phyloP scores from a whole-genome alignment of 345 rosid genomes.

The Arabis hirsuta region DNA sequence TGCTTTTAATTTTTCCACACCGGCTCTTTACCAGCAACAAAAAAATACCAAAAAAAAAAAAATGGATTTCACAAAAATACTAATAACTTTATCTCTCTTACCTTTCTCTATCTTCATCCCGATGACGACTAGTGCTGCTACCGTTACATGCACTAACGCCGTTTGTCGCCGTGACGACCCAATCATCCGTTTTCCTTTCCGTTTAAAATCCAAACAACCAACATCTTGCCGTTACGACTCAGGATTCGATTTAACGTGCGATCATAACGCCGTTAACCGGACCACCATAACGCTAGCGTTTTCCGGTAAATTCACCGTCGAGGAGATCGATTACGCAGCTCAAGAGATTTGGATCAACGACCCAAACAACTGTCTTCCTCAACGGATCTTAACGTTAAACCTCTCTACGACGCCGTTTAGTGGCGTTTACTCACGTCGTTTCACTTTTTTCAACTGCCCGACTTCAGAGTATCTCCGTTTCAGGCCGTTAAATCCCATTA shows the following conservation, averaged over 20 bases:
- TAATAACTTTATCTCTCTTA: no score
- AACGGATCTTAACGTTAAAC: conserved; percentile 59
- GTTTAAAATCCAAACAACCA: conserved; percentile 47
- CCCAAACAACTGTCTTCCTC: conserved; percentile 61
- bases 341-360: conserved; percentile 78
- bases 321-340: conserved; percentile 53
- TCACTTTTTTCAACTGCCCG: conserved; percentile 68
- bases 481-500: conserved; percentile 54
- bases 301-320: conserved; percentile 57
- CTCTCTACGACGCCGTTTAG: conserved; percentile 60
- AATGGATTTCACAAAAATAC: conserved; percentile 35
- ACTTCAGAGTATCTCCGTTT: conserved; percentile 35
- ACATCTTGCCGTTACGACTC: conserved; percentile 55
- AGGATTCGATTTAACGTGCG: conserved; percentile 63
- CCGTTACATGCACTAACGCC: conserved; percentile 44
- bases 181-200: conserved; percentile 63
- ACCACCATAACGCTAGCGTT: conserved; percentile 47
- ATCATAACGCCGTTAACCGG: conserved; percentile 39
- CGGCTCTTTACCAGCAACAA: neutral
- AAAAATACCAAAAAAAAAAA: neutral
- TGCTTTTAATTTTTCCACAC: conserved; percentile 28
- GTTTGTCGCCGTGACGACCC: conserved; percentile 51
- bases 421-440: conserved; percentile 48
- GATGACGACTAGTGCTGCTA: conserved; percentile 23
- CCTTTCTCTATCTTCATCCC: conserved; percentile 34